Base-by-base conservation (phyloP, 495 filamentous ascomycete species). In the Trichocladium antarcticum region DNA sequence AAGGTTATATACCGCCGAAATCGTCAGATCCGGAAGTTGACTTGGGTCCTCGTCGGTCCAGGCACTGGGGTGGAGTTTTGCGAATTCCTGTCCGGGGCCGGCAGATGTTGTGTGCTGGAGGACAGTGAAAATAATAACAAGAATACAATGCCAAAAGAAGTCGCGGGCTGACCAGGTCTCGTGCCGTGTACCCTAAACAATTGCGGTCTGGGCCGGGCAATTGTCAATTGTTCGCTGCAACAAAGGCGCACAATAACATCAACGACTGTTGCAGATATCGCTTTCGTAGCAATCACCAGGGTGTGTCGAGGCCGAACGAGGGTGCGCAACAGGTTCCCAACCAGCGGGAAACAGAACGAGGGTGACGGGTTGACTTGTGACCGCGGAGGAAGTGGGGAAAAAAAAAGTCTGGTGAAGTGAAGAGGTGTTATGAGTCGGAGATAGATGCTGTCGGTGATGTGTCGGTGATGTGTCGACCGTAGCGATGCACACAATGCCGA, bases 141-240 rank as follows among this genome's bases (percentile, higher is more conserved):
- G 11, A 14, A 37, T n/a, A 17, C 49, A 27, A 27, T 17, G 36
- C 28, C 29, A 27, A 49, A 44, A 37, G 34, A 20, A 35, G 17
- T 19, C 21, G 21, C 11, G 12, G 34, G 37, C 9, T 38, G 32
- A 52, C 37, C 38, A 29, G 35, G 41, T 38, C 37, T 36, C 19
- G 38, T 52, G 50, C 31, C 50, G 49, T 31, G 49, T 5, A 21
- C 34, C 15, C 15, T 14, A 38, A 37, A 45, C 17, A 29, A 39
- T n/a, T 47, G 44, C 31, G 42, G 32, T 42, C 15, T 53, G 14
- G 37, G 37, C 49, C 45, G 50, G 37, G n/a, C n/a, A n/a, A n/a
- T 29, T 10, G 27, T 5, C 35, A 47, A 22, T 41, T 42, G 42
- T 32, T 37, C 5, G 37, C 28, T 38, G 27, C 11, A 32, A 32